Base-by-base conservation (phyloP, 106 monocot species). In the Xerophyta viscosa region DNA sequence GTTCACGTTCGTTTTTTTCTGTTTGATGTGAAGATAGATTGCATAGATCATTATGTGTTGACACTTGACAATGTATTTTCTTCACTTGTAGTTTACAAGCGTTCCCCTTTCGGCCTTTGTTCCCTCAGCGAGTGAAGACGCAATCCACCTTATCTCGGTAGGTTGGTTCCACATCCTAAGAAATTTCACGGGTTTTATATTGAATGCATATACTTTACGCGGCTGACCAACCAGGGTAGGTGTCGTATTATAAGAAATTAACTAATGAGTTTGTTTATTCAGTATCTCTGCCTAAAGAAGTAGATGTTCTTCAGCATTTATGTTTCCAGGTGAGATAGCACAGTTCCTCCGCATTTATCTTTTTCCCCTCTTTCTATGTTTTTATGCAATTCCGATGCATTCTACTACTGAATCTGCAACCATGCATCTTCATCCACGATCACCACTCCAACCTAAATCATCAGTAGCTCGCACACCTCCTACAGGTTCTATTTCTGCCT, bases 231-330 rank as follows among this genome's bases (percentile, higher is more conserved):
- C 10, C 33, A 33, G 33, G 33, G 7, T 33, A 33, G 10, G 33
- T 6, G n/a, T n/a, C n/a, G n/a, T n/a, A n/a, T n/a, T n/a, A n/a
- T n/a, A n/a, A n/a, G n/a, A n/a, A n/a, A n/a, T n/a, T 33, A 10
- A 6, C 10, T 10, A 5, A 6, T 33, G 33, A 33, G 33, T 25
- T 50, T 25, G 15, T 1, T 50, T 9, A 29, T 30, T 27, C 59
- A 72, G 78, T 78, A 53, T 27, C 71, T 78, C 9, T 78, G 78
- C 78, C 78, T 23, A 68, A 67, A 27, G 78, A 71, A 9, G 58
- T 54, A 41, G 64, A 72, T 9, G 72, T 41, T 19, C 78, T 78
- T 27, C 72, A 68, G 15, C 78, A 78, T 68, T 29, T 67, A 31
- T 72, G 72, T 49, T 78, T 72, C 27, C 55, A 68, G 72, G 72